Conservation (phyloP, 2,329 filamentous ascomycete species). For the Xylariaceae sp. region DNA sequence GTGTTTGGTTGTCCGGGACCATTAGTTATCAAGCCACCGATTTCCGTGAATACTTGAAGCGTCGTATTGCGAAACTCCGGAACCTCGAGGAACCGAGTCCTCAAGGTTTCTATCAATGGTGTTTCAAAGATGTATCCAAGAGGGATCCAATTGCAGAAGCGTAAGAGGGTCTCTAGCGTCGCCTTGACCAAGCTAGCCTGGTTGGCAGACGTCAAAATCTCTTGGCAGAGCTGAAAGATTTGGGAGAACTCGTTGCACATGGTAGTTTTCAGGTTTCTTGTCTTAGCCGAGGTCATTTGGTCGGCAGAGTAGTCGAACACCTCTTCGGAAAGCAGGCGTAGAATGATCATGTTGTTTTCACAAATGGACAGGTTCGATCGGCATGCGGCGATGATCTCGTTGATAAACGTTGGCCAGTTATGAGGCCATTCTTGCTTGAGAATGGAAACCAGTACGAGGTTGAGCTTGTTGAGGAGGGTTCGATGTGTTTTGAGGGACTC, state of each 20-base stretch:
- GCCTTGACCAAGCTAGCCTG: constrained; percentile 88
- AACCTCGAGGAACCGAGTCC: constrained; percentile 85
- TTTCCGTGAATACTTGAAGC: constrained; percentile 94
- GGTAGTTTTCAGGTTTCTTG: constrained; percentile 91
- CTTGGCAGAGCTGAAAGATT: constrained; percentile 95
- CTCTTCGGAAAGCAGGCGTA: constrained; percentile 91
- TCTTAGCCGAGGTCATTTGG: constrained; percentile 98
- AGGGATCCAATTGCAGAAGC: constrained; percentile 99
- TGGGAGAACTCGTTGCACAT: constrained; percentile 99
- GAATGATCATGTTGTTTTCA: constrained; percentile 99
- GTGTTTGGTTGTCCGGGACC: constrained; percentile 61
- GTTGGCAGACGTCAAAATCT: constrained; percentile 86
- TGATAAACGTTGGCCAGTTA: constrained; percentile 99
- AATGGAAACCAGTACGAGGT: constrained; percentile 93
- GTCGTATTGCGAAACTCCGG: constrained; percentile 97
- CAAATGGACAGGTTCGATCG: constrained; percentile 94
- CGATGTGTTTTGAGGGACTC: constrained; percentile 80
- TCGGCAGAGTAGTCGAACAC: constrained; percentile 99
- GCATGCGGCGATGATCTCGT: constrained; percentile 96
- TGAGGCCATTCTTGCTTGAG: constrained; percentile 99
- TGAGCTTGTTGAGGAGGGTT: constrained; percentile 95
- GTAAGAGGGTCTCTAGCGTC: constrained; percentile 91
- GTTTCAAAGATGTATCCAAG: constrained; percentile 99
- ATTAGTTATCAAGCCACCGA: constrained; percentile 86
- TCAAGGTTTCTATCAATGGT: constrained; percentile 86